Evolutionary conservation across 345 rosid species (phyloP).

Genomic region (Syzygium aromaticum): DNA sequence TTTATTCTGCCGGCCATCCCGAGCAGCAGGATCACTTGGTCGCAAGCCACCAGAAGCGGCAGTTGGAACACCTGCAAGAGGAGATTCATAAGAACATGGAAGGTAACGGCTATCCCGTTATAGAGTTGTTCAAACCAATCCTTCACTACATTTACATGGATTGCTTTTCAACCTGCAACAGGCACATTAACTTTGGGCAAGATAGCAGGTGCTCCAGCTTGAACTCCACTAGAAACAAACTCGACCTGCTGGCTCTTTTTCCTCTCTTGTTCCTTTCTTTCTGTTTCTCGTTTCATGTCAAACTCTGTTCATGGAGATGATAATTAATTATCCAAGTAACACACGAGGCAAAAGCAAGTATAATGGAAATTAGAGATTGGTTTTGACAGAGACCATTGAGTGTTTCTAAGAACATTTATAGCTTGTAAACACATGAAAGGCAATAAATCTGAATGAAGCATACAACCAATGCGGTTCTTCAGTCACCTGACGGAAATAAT

Average conservation of each 20-base stretch:
- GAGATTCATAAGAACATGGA: background rate
- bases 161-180: constrained; percentile 36
- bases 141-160: background rate
- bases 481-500: background rate
- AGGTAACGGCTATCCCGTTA: background rate
- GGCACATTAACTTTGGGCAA: constrained; percentile 53
- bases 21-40: constrained; percentile 32
- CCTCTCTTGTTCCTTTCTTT: constrained; percentile 81
- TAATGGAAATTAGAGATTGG: background rate
- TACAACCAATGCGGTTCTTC: background rate
- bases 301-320: constrained; percentile 38
- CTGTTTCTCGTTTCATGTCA: constrained; percentile 73
- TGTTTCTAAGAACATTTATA: background rate
- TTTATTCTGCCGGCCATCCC: constrained; percentile 76
- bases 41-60: constrained; percentile 30
- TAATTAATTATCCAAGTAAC: background rate
- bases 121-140: background rate
- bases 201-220: constrained; percentile 40
- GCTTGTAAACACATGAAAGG: background rate
- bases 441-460: background rate
- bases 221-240: constrained; percentile 53
- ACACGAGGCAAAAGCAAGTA: background rate
- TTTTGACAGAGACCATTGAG: background rate
- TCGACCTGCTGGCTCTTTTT: constrained; percentile 79
- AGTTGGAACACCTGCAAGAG: constrained; percentile 27